These are phyloP conservation scores for Polytrichum commune DNA, from an alignment of 225 moss, liverwort and hornwort genomes.

Conservation along the genomic window DNA sequence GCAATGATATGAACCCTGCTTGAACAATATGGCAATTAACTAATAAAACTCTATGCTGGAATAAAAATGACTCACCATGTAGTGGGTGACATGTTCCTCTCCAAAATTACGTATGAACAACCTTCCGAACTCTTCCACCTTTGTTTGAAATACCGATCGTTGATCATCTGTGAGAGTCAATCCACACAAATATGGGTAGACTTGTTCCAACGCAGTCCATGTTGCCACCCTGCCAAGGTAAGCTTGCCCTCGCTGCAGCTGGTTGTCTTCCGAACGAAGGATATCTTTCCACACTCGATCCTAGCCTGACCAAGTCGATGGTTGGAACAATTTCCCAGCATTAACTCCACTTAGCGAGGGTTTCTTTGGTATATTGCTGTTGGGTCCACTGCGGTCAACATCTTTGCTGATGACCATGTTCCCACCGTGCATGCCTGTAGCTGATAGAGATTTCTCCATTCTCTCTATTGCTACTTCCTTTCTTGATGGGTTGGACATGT, in stretches of 20 bases:
- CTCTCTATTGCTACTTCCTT: constrained; percentile 1
- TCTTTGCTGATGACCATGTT: constrained; percentile 3
- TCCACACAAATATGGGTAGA: background rate
- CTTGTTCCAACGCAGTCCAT: background rate
- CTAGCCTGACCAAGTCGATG: background rate
- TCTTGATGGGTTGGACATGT: background rate
- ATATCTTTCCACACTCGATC: background rate
- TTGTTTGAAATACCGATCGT: background rate
- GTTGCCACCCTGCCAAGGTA: background rate
- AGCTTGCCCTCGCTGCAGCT: background rate
- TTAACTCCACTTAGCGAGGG: background rate
- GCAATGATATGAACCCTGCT: too few species aligned
- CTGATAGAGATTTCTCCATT: constrained; percentile 6
- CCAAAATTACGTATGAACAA: background rate
- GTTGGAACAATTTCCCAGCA: background rate
- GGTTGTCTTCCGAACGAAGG: background rate
- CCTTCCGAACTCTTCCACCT: background rate
- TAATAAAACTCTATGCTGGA: too few species aligned
- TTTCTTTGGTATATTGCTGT: background rate
- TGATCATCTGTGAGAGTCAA: background rate
- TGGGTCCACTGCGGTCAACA: background rate
- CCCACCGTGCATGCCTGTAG: background rate
- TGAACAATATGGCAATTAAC: too few species aligned
- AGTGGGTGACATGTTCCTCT: background rate
- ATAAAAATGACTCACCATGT: too few species aligned